These are phyloP conservation scores for Parasarocladium wereldwijsianum DNA, from an alignment of 2,329 filamentous ascomycete species.

Conservation along the genomic window DNA sequence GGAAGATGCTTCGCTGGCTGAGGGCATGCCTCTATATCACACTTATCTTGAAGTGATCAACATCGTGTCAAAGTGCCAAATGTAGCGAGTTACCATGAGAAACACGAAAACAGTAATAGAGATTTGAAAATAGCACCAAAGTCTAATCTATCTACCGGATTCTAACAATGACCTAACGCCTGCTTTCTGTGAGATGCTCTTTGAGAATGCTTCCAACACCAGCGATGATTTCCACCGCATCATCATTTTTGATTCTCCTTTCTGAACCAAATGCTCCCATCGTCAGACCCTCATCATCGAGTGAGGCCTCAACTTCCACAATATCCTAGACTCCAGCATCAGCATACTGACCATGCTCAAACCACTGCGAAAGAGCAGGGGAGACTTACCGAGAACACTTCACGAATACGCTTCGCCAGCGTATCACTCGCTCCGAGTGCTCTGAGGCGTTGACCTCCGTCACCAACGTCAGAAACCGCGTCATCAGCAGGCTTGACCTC, in stretches of 20 bases:
- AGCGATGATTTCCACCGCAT: neutral
- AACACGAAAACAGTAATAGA: no score
- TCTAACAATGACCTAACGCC: no score
- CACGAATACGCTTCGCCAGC: slow-evolving; percentile 18
- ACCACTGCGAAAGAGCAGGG: neutral
- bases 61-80: no score
- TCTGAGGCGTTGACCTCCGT: slow-evolving; percentile 2
- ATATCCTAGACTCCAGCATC: slow-evolving; percentile 15
- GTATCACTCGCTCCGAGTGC: slow-evolving; percentile 8
- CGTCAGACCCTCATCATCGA: slow-evolving; percentile 16
- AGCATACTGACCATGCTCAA: neutral
- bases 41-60: no score
- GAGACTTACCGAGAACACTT: slow-evolving; percentile 7
- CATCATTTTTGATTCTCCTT: neutral
- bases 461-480: slow-evolving; percentile 11
- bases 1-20: no score
- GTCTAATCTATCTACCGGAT: no score
- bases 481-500: slow-evolving; percentile 12
- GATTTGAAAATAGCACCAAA: no score
- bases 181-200: no score
- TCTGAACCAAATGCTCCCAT: slow-evolving; percentile 25
- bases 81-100: no score
- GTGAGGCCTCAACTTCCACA: slow-evolving; percentile 24
- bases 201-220: no score
- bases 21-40: no score